Conservation (phyloP, 1,139 yeast species). For the Yamadazyma membranifaciens region DNA sequence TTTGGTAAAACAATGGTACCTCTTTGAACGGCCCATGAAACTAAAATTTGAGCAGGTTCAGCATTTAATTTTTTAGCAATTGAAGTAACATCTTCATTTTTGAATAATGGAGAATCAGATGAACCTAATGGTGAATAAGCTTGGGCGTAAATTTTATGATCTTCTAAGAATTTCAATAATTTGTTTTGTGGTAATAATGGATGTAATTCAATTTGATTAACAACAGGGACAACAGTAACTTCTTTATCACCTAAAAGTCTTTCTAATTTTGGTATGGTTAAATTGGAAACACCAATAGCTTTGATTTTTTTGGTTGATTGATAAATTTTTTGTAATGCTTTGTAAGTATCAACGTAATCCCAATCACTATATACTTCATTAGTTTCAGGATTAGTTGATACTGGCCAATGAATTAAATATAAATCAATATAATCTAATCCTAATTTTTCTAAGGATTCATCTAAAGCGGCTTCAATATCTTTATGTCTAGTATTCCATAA, state of each 20-base stretch:
- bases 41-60: slow-evolving; percentile 44
- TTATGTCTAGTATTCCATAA: slow-evolving; percentile 70
- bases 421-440: slow-evolving; percentile 82
- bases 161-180: slow-evolving; percentile 40
- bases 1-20: slow-evolving; percentile 56
- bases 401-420: slow-evolving; percentile 88
- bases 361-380: slow-evolving; percentile 29
- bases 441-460: slow-evolving; percentile 62
- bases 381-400: slow-evolving; percentile 38
- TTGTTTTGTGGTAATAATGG: slow-evolving; percentile 57
- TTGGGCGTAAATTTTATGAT: slow-evolving; percentile 46
- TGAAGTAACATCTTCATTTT: slow-evolving; percentile 36
- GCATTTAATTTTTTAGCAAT: slow-evolving; percentile 46
- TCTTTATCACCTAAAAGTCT: slow-evolving; percentile 46
- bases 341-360: slow-evolving; percentile 68
- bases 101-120: slow-evolving; percentile 50
- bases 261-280: slow-evolving; percentile 44
- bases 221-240: slow-evolving; percentile 45
- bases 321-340: slow-evolving; percentile 58
- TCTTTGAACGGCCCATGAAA: slow-evolving; percentile 55
- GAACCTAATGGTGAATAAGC: slow-evolving; percentile 66
- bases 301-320: slow-evolving; percentile 54
- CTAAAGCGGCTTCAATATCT: slow-evolving; percentile 56
- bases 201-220: slow-evolving; percentile 59
- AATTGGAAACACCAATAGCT: slow-evolving; percentile 65